These are phyloP conservation scores for Teratosphaeriaceae sp. DNA, from an alignment of 2,329 filamentous ascomycete genomes.

Conservation along the genomic window DNA sequence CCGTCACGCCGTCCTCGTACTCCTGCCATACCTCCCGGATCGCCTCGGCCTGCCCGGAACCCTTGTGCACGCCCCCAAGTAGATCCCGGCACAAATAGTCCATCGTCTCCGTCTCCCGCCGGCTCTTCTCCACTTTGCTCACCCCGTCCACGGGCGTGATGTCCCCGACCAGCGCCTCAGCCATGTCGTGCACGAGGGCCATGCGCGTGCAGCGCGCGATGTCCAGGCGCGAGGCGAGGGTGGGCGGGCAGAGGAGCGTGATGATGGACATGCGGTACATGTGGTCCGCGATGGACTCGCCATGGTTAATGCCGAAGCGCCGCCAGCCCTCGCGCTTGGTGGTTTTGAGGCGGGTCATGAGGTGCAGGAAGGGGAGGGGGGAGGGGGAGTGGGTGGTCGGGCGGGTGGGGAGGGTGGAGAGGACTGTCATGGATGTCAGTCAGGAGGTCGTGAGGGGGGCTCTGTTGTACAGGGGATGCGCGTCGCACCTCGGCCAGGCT, in stretches of 20 bases:
- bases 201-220: slow-evolving; percentile 83
- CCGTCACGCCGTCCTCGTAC: slow-evolving; percentile 81
- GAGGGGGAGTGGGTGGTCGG: slow-evolving; percentile 58
- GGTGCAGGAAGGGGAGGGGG: slow-evolving; percentile 87
- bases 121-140: slow-evolving; percentile 77
- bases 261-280: slow-evolving; percentile 99
- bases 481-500: slow-evolving; percentile 11
- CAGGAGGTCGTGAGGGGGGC: not conserved
- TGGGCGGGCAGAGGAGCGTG: slow-evolving; percentile 79
- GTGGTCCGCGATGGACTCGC: slow-evolving; percentile 94
- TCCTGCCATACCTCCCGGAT: slow-evolving; percentile 85
- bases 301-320: slow-evolving; percentile 67
- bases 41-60: slow-evolving; percentile 51
- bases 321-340: slow-evolving; percentile 95
- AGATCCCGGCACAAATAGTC: slow-evolving; percentile 73
- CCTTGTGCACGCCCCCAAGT: slow-evolving; percentile 61
- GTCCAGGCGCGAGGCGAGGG: slow-evolving; percentile 66
- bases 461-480: slow-evolving; percentile 8
- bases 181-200: slow-evolving; percentile 97
- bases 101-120: slow-evolving; percentile 84
- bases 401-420: slow-evolving; percentile 55
- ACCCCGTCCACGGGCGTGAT: slow-evolving; percentile 91
- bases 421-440: slow-evolving; percentile 40
- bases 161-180: slow-evolving; percentile 88
- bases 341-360: slow-evolving; percentile 90